A percentile compares a stretch with the other conserved stretches of the same genome.
These are phyloP conservation scores for Parachaetomium inaequale DNA, from an alignment of 495 filamentous ascomycete genomes.

Conservation along the genomic window DNA sequence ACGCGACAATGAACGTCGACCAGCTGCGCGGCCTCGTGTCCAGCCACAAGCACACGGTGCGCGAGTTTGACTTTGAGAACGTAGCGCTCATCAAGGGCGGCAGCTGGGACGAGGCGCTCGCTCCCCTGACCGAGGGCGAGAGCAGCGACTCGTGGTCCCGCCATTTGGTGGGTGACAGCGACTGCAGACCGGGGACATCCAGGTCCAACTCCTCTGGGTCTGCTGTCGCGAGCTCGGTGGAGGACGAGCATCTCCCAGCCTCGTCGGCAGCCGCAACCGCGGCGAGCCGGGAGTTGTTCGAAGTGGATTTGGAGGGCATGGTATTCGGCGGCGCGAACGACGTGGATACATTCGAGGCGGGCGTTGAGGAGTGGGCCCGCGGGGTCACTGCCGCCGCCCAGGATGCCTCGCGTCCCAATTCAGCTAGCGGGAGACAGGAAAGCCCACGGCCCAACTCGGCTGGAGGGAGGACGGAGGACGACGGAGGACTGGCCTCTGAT, in stretches of 20 bases:
- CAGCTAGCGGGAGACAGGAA: slow-evolving; percentile 10
- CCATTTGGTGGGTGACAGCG: slow-evolving; percentile 31
- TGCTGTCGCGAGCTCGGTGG: slow-evolving; percentile 24
- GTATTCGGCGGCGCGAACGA: slow-evolving; percentile 36
- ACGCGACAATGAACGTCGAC: slow-evolving; percentile 60
- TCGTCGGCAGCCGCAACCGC: slow-evolving; percentile 44
- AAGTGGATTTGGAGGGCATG: slow-evolving; percentile 39
- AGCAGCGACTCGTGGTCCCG: slow-evolving; percentile 40
- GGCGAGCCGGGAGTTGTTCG: slow-evolving; percentile 41
- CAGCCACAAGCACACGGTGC: slow-evolving; percentile 58
- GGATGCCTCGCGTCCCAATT: slow-evolving; percentile 19
- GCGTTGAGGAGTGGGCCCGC: slow-evolving; percentile 49
- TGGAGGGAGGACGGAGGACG: slow-evolving; percentile 16
- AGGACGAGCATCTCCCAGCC: slow-evolving; percentile 30
- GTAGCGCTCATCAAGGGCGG: slow-evolving; percentile 57
- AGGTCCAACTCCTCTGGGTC: slow-evolving; percentile 25
- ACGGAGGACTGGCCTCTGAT: slow-evolving; percentile 38
- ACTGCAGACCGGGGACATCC: slow-evolving; percentile 23
- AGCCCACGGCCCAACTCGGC: slow-evolving; percentile 5
- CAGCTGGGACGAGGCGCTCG: slow-evolving; percentile 72
- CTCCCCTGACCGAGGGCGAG: slow-evolving; percentile 51
- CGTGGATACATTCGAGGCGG: slow-evolving; percentile 31
- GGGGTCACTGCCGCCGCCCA: slow-evolving; percentile 44
- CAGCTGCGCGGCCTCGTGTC: slow-evolving; percentile 61
- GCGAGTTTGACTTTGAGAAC: slow-evolving; percentile 70